A percentile compares a stretch with the other conserved stretches of the same genome.
These are phyloP conservation scores for Venturia nashicola DNA, from an alignment of 2,329 filamentous ascomycete genomes.

Conservation along the genomic window DNA sequence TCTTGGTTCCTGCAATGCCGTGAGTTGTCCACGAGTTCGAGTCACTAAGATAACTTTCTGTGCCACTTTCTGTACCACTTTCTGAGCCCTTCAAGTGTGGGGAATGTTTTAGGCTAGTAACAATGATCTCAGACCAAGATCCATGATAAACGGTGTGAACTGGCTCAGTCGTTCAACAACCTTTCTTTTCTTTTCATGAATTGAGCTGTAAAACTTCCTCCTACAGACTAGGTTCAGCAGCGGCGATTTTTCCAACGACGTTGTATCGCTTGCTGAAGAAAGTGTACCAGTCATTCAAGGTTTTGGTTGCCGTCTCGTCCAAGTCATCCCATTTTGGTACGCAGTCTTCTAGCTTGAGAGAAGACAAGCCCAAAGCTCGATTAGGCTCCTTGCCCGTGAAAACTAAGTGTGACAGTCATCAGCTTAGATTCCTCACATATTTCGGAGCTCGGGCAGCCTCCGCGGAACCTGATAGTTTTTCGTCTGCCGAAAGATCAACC, in stretches of 20 bases:
- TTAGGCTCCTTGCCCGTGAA: slow-evolving; percentile 95
- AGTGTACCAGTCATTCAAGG: slow-evolving; percentile 82
- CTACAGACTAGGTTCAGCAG: neutral
- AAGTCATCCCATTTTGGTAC: slow-evolving; percentile 72
- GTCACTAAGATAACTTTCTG: neutral
- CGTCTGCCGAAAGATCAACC: slow-evolving; percentile 1
- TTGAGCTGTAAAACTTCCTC: neutral
- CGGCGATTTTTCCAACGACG: slow-evolving; percentile 47
- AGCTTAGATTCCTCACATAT: neutral
- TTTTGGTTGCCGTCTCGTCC: slow-evolving; percentile 70
- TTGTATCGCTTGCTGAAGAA: slow-evolving; percentile 98
- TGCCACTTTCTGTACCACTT: neutral
- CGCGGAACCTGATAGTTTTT: neutral
- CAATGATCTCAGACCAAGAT: neutral
- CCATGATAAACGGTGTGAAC: neutral
- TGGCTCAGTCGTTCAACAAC: neutral
- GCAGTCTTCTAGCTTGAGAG: slow-evolving; percentile 75
- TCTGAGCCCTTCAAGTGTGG: neutral
- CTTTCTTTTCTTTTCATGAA: neutral
- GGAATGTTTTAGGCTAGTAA: neutral
- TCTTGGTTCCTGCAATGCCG: neutral
- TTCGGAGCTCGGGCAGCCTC: neutral
- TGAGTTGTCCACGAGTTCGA: neutral
- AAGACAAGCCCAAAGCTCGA: slow-evolving; percentile 77
- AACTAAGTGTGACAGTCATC: slow-evolving; percentile 40